Evolutionary conservation across 2,329 filamentous ascomycete species (phyloP).

Genomic region (Aspergillus sclerotialis): DNA sequence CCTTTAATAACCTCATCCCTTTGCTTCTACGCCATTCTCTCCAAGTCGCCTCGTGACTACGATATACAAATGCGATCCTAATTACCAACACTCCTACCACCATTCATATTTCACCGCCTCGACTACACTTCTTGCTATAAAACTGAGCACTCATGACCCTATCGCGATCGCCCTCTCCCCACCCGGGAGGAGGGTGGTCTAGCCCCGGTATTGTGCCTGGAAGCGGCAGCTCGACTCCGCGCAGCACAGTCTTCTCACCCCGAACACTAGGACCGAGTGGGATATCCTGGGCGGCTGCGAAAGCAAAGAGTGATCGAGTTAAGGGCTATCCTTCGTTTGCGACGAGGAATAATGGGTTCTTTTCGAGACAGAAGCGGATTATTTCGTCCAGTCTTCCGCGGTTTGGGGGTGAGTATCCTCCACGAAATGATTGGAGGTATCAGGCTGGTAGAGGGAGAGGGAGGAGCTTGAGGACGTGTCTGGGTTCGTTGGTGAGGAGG

Average conservation of each 20-base stretch:
- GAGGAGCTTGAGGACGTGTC: conserved; percentile 21
- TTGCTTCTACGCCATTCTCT: not conserved
- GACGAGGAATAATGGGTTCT: conserved; percentile 78
- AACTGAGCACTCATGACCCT: conserved; percentile 65
- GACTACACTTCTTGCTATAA: too few species aligned
- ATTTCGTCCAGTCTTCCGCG: conserved; percentile 72
- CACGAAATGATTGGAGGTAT: conserved; percentile 30
- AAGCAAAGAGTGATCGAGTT: conserved; percentile 66
- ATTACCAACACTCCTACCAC: conserved; percentile 1
- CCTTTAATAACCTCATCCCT: not conserved
- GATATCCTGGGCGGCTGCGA: conserved; percentile 76
- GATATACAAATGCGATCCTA: not conserved
- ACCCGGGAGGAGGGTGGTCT: conserved; percentile 79
- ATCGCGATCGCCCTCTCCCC: conserved; percentile 80
- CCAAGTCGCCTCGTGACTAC: too few species aligned
- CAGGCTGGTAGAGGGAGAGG: conserved; percentile 61
- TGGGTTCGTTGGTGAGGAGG: conserved; percentile 52
- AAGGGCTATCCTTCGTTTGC: conserved; percentile 72
- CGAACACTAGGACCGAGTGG: conserved; percentile 20
- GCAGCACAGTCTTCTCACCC: conserved; percentile 33
- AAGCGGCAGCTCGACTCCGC: conserved; percentile 63
- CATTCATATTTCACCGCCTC: too few species aligned
- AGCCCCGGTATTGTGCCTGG: conserved; percentile 71
- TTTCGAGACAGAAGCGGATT: conserved; percentile 73
- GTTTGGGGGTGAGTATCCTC: conserved; percentile 58